Percentiles rank a stretch among this genome's conserved stretches.
Evolutionary conservation across 495 filamentous ascomycete genomes (phyloP).

Genomic region (Trichoderma orchidacearum): DNA sequence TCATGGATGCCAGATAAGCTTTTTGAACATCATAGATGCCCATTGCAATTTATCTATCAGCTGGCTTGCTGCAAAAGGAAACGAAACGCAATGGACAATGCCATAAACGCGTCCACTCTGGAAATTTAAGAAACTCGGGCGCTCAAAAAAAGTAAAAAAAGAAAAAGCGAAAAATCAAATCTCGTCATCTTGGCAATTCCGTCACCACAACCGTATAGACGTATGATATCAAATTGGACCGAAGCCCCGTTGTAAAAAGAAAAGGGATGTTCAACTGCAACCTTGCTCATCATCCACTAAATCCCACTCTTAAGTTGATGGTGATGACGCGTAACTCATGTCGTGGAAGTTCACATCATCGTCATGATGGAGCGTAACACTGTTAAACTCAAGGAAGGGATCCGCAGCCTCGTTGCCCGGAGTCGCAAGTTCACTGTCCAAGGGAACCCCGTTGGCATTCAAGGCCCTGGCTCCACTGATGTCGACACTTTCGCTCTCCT

Average conservation of each 20-base stretch:
- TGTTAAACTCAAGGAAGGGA: slow-evolving; percentile 98
- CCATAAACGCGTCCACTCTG: background rate
- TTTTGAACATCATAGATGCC: no score
- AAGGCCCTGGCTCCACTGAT: slow-evolving; percentile 51
- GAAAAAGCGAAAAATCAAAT: background rate
- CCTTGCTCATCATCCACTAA: background rate
- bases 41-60: background rate
- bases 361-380: slow-evolving; percentile 93
- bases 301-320: background rate
- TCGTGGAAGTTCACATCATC: slow-evolving; percentile 49
- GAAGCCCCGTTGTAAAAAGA: background rate
- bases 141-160: background rate
- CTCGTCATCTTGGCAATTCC: background rate
- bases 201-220: background rate
- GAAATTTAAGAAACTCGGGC: background rate
- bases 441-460: slow-evolving; percentile 57
- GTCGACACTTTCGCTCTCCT: slow-evolving; percentile 92
- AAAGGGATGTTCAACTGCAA: background rate
- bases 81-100: background rate
- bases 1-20: background rate
- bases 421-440: slow-evolving; percentile 75
- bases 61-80: background rate
- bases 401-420: slow-evolving; percentile 76
- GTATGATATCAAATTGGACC: background rate
- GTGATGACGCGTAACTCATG: slow-evolving; percentile 7